Conservation (phyloP, 2,329 filamentous ascomycete species). For the Thielaviopsis punctulata region DNA sequence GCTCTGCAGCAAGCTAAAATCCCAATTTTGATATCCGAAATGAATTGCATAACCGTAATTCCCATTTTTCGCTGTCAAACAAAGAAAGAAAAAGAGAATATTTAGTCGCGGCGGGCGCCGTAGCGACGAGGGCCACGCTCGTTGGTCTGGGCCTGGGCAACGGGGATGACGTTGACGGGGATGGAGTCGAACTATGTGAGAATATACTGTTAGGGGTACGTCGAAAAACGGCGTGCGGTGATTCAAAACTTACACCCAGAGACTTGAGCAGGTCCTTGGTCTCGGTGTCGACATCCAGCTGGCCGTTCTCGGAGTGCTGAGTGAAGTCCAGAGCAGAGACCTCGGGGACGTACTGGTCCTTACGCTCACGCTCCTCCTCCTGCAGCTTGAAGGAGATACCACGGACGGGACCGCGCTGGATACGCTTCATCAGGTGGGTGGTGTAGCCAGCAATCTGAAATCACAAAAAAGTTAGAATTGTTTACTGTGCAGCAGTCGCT, state of each 20-base stretch:
- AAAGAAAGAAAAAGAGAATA: constrained; percentile 8
- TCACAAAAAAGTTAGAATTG: neutral
- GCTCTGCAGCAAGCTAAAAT: constrained; percentile 28
- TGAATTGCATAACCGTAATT: constrained; percentile 14
- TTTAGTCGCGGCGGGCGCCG: constrained; percentile 32
- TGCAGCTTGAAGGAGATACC: constrained; percentile 99
- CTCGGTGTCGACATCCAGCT: constrained; percentile 89
- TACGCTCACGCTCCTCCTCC: constrained; percentile 99
- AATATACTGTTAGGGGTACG: constrained; percentile 5
- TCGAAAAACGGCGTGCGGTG: neutral
- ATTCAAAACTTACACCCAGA: constrained; percentile 68
- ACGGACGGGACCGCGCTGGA: constrained; percentile 95
- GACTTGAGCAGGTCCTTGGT: constrained; percentile 99
- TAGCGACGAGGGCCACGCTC: constrained; percentile 68
- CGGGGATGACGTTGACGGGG: constrained; percentile 85
- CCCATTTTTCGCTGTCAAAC: constrained; percentile 16
- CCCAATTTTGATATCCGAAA: constrained; percentile 15
- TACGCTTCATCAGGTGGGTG: constrained; percentile 99
- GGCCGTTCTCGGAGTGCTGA: constrained; percentile 81
- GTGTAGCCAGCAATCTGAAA: constrained; percentile 89
- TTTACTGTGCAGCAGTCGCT: constrained; percentile 5
- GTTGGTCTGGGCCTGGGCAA: constrained; percentile 70
- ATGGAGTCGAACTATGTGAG: constrained; percentile 91
- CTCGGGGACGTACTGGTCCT: constrained; percentile 99
- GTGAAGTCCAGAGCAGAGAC: constrained; percentile 96